phyloP scores from a whole-genome alignment of 2,329 filamentous ascomycete genomes.

The Phaeosphaeriaceae sp. region DNA sequence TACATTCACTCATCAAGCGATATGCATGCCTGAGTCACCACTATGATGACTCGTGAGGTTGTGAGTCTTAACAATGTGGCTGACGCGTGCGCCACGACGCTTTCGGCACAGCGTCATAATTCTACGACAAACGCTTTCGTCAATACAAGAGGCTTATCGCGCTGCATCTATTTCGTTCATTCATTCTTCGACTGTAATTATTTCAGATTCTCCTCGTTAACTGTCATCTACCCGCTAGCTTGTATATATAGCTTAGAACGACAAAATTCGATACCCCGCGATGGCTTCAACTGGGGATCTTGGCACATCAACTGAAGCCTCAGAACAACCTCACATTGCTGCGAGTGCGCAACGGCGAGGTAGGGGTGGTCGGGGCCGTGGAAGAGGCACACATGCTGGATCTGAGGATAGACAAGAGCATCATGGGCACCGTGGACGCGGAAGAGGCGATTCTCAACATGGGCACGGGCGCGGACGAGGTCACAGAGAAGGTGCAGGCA shows the following conservation, averaged over 20 bases:
- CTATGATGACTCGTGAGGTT: slow-evolving; percentile 15
- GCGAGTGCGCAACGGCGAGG: slow-evolving; percentile 37
- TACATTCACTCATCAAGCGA: slow-evolving; percentile 6
- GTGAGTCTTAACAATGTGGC: slow-evolving; percentile 10
- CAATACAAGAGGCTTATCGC: slow-evolving; percentile 25
- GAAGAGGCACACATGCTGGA: slow-evolving; percentile 30
- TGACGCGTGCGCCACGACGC: slow-evolving; percentile 25
- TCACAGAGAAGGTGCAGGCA: slow-evolving; percentile 42
- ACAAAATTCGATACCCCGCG: slow-evolving; percentile 31
- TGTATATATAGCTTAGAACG: slow-evolving; percentile 3
- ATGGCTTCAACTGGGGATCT: slow-evolving; percentile 38
- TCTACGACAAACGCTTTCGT: slow-evolving; percentile 13
- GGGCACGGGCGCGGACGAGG: slow-evolving; percentile 41
- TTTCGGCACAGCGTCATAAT: slow-evolving; percentile 34
- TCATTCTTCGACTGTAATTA: slow-evolving; percentile 1
- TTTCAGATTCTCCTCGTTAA: neutral
- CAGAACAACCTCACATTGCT: slow-evolving; percentile 31
- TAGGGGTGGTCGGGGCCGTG: slow-evolving; percentile 39
- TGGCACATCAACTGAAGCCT: slow-evolving; percentile 23
- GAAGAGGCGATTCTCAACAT: slow-evolving; percentile 42
- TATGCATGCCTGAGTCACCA: slow-evolving; percentile 29
- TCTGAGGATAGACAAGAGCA: slow-evolving; percentile 28
- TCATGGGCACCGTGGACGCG: slow-evolving; percentile 35
- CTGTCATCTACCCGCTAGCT: neutral
- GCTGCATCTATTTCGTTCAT: slow-evolving; percentile 5